Conservation (phyloP, 2,329 filamentous ascomycete genomes). For the Cercospora sojina region DNA sequence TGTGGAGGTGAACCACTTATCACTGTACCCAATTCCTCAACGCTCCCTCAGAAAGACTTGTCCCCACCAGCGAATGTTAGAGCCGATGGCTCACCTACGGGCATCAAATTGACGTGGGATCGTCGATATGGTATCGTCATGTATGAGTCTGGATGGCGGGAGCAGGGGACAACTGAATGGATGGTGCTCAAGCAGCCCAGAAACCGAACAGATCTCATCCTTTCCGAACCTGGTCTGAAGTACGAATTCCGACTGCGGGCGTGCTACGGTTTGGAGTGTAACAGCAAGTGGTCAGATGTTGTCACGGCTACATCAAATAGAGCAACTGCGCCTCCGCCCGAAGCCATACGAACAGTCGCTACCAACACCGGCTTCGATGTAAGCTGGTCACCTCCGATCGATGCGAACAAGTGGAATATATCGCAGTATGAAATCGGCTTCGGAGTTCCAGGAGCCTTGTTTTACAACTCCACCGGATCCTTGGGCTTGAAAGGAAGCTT, state of each 20-base stretch:
- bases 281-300: conserved; percentile 1
- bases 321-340: not conserved
- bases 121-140: conserved; percentile 3
- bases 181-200: not conserved
- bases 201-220: not conserved
- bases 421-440: conserved; percentile 3
- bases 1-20: not conserved
- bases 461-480: not conserved
- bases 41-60: not conserved
- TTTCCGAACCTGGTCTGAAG: not conserved
- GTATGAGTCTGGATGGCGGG: conserved; percentile 3
- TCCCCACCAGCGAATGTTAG: conserved; percentile 1
- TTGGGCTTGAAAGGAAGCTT: not conserved
- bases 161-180: not conserved
- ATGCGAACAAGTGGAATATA: not conserved
- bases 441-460: not conserved
- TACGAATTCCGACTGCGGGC: conserved; percentile 8
- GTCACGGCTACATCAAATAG: not conserved
- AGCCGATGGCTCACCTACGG: conserved; percentile 3
- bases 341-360: not conserved
- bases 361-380: not conserved
- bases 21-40: not conserved
- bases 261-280: conserved; percentile 5
- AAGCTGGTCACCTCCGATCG: not conserved
- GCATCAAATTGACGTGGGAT: conserved; percentile 8